Conservation (phyloP, 2,329 filamentous ascomycete species). For the Chrysoporthe austroafricana region DNA sequence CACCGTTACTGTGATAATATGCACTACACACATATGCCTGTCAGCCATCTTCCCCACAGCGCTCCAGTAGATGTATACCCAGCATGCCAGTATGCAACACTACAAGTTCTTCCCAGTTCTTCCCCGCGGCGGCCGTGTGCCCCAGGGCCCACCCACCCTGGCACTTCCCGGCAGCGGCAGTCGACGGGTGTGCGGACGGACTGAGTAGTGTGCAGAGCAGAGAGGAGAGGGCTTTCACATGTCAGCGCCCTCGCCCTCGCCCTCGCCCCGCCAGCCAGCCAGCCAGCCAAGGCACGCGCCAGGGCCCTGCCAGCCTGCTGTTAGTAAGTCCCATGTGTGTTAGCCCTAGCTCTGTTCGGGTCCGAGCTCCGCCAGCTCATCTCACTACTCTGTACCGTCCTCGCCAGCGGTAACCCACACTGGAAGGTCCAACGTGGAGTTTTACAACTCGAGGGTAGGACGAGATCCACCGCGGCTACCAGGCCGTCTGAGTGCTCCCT, state of each 20-base stretch:
- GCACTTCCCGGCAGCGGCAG: background rate
- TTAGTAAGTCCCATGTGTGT: background rate
- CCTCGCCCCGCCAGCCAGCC: background rate
- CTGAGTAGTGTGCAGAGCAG: too few relatives aligned
- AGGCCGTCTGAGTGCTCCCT: background rate
- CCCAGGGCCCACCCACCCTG: background rate
- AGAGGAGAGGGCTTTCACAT: conserved; percentile 9
- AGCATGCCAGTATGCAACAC: too few relatives aligned
- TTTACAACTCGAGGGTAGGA: background rate
- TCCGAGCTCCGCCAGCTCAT: background rate
- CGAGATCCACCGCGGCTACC: background rate
- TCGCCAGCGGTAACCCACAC: background rate
- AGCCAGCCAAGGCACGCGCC: background rate
- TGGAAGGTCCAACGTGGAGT: background rate
- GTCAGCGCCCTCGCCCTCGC: background rate
- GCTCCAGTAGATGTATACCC: too few relatives aligned
- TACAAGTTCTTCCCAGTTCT: too few relatives aligned
- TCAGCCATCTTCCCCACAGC: too few relatives aligned
- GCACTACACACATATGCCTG: too few relatives aligned
- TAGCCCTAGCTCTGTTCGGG: background rate
- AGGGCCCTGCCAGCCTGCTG: background rate
- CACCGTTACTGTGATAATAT: background rate
- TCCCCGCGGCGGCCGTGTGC: background rate
- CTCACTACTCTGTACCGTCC: background rate
- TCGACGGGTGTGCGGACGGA: background rate